These are phyloP conservation scores for Lentinula novae-zelandiae DNA, from an alignment of 1,284 basidiomycete genomes.

Conservation along the genomic window DNA sequence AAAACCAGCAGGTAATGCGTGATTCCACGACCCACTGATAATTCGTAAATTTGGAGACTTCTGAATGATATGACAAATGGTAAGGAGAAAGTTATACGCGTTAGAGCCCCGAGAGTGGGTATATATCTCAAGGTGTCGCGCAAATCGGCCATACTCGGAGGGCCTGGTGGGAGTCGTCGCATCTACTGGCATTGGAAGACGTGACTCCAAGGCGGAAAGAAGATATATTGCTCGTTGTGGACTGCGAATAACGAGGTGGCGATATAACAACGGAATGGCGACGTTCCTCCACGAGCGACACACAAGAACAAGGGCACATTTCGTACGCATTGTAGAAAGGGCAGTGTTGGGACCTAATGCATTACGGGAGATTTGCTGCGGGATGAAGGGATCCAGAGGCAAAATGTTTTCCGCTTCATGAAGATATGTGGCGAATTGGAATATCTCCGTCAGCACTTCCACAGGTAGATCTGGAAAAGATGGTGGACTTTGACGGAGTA, in stretches of 20 bases:
- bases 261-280: constrained; percentile 42
- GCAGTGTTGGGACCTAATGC: constrained; percentile 38
- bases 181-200: not conserved
- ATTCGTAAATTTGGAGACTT: constrained; percentile 37
- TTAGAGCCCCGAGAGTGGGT: constrained; percentile 36
- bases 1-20: constrained; percentile 33
- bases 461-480: constrained; percentile 34
- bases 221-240: constrained; percentile 29
- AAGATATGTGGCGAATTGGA: constrained; percentile 50
- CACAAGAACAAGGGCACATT: constrained; percentile 46
- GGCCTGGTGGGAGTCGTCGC: not conserved
- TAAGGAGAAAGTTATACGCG: constrained; percentile 32
- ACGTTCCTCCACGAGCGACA: constrained; percentile 45
- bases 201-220: constrained; percentile 20
- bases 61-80: constrained; percentile 36
- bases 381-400: constrained; percentile 37
- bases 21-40: constrained; percentile 35
- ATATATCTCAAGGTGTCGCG: constrained; percentile 37
- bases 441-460: constrained; percentile 57
- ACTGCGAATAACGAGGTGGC: constrained; percentile 42
- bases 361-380: constrained; percentile 31
- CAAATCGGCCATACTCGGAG: constrained; percentile 36
- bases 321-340: constrained; percentile 39
- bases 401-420: constrained; percentile 34
- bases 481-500: not conserved